A percentile compares a stretch with the other conserved stretches of the same genome.
Evolutionary conservation across 129 eudicot genomes (phyloP).

Genomic region (Pittosporum tobira): DNA sequence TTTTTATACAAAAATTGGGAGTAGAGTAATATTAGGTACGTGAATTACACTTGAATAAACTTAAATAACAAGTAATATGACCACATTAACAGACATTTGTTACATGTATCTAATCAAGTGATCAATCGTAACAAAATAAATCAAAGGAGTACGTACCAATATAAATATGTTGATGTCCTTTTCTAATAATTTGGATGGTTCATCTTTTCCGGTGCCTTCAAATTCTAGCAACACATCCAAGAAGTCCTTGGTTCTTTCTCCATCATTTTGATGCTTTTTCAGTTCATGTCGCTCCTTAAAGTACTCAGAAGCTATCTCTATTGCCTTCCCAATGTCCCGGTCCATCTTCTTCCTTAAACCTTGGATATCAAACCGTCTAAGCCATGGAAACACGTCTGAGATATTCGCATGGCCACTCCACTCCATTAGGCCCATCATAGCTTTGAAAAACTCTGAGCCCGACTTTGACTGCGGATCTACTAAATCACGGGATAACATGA

Average conservation of each 20-base stretch:
- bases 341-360: slow-evolving; percentile 23
- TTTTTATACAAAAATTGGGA: no score
- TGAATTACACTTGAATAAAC: no score
- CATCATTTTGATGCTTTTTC: not conserved
- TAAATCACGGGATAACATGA: slow-evolving; percentile 19
- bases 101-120: no score
- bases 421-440: slow-evolving; percentile 10
- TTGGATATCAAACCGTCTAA: slow-evolving; percentile 9
- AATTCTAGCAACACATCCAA: slow-evolving; percentile 25
- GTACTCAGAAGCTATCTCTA: slow-evolving; percentile 7
- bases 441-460: slow-evolving; percentile 11
- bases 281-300: slow-evolving; percentile 12
- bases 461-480: slow-evolving; percentile 13
- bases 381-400: slow-evolving; percentile 11
- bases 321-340: slow-evolving; percentile 13
- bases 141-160: slow-evolving; percentile 8
- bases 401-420: slow-evolving; percentile 11
- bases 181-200: slow-evolving; percentile 12
- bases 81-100: not conserved
- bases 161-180: slow-evolving; percentile 10
- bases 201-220: slow-evolving; percentile 20
- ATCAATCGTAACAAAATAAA: no score
- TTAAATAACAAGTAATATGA: not conserved
- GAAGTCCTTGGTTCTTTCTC: slow-evolving; percentile 17
- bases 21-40: not conserved